Conservation (phyloP, 345 rosid species). For the Diplotaxis tenuifolia region DNA sequence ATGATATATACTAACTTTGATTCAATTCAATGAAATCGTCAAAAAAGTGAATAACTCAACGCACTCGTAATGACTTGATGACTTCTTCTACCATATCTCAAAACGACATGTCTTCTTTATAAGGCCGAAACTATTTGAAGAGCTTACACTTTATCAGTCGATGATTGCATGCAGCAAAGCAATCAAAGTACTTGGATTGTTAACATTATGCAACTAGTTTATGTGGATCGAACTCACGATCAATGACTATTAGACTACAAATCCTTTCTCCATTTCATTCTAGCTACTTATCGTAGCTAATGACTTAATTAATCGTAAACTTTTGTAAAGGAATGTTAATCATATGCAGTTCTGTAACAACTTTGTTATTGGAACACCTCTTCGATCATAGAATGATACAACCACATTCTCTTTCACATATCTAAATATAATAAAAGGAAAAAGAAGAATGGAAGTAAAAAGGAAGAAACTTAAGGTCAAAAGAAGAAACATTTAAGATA, state of each 20-base stretch:
- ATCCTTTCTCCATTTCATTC: background rate
- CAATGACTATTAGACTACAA: background rate
- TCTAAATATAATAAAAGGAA: constrained; percentile 21
- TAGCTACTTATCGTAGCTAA: background rate
- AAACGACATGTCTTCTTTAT: background rate
- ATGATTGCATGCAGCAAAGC: constrained; percentile 5
- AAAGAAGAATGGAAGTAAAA: constrained; percentile 26
- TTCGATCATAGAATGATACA: constrained; percentile 10
- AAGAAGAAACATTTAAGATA: constrained; percentile 35
- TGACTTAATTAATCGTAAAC: background rate
- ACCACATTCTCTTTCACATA: background rate
- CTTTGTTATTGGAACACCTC: background rate
- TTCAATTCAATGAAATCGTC: constrained; percentile 10
- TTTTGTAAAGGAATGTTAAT: background rate
- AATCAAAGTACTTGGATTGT: background rate
- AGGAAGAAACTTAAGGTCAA: constrained; percentile 46
- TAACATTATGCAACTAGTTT: background rate
- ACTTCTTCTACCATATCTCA: constrained; percentile 10
- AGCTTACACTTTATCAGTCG: background rate
- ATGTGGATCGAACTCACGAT: background rate
- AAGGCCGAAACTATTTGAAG: background rate
- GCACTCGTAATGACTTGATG: background rate
- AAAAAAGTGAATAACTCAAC: constrained; percentile 13
- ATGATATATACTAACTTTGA: background rate
- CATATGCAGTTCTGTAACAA: background rate